Percentiles rank a stretch among this genome's conserved stretches.
phyloP scores from a whole-genome alignment of 108 stramenopile genomes.

The Nitzschia sp. region DNA sequence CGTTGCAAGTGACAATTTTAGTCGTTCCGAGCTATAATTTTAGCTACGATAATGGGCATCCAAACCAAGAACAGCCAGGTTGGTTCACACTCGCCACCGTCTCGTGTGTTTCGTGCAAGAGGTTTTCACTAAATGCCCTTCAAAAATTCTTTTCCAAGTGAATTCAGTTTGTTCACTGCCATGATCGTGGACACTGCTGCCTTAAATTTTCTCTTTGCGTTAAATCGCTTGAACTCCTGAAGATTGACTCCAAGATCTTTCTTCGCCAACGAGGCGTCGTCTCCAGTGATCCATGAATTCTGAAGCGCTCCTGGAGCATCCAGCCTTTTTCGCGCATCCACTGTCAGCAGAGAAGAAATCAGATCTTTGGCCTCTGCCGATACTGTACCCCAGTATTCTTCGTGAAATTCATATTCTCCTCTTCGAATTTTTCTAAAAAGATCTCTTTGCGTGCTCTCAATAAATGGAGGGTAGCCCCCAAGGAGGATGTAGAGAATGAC shows the following conservation, averaged over 20 bases:
- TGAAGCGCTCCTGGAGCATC: slow-evolving; percentile 68
- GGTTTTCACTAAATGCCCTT: slow-evolving; percentile 4
- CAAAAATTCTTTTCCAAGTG: slow-evolving; percentile 27
- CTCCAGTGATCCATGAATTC: slow-evolving; percentile 79
- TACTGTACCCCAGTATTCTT: slow-evolving; percentile 85
- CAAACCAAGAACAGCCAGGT: no score
- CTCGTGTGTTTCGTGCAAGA: no score
- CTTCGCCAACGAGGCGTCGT: slow-evolving; percentile 58
- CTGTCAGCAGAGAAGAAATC: slow-evolving; percentile 69
- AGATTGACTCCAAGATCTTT: slow-evolving; percentile 68
- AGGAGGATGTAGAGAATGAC: slow-evolving; percentile 96
- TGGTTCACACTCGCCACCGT: no score
- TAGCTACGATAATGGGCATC: no score
- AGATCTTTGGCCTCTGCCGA: slow-evolving; percentile 86
- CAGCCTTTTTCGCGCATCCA: slow-evolving; percentile 62
- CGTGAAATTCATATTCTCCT: slow-evolving; percentile 86
- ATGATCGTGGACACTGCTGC: slow-evolving; percentile 77
- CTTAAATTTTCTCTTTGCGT: slow-evolving; percentile 87
- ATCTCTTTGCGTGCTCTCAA: slow-evolving; percentile 79
- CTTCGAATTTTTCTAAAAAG: slow-evolving; percentile 79
- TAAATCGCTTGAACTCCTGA: slow-evolving; percentile 69
- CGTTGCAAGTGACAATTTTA: no score
- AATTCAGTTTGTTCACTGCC: slow-evolving; percentile 56
- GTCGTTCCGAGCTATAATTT: no score
- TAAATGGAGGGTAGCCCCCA: slow-evolving; percentile 93